Percentiles rank a stretch among this genome's conserved stretches.
Conservation (phyloP, 164 flowering plant genomes). For the Annona squamosa region DNA sequence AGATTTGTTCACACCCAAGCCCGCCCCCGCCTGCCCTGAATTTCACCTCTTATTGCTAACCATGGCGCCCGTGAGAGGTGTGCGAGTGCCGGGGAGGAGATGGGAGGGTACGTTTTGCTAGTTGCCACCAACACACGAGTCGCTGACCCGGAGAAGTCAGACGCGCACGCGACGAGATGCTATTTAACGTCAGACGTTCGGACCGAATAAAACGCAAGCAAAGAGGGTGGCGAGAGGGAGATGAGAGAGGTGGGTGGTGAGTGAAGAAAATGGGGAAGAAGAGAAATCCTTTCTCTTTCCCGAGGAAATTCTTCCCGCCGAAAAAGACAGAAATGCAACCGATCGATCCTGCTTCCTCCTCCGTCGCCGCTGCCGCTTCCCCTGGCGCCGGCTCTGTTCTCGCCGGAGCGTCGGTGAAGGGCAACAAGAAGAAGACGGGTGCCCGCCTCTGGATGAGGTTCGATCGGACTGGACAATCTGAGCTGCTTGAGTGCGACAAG, state of each 20-base stretch:
- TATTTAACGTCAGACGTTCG: background rate
- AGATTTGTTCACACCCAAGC: no score
- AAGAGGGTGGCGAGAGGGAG: background rate
- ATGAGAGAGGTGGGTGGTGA: background rate
- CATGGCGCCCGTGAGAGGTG: no score
- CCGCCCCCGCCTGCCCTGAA: no score
- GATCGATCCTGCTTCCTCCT: background rate
- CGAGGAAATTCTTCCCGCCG: conserved; percentile 7
- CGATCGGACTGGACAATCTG: conserved; percentile 60
- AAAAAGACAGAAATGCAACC: conserved; percentile 15
- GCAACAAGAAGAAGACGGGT: conserved; percentile 81
- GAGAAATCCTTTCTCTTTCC: conserved; percentile 9
- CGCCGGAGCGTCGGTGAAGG: background rate
- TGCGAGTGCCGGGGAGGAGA: no score
- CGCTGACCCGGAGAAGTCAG: no score
- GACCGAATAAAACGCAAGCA: no score
- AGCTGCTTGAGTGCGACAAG: conserved; percentile 77
- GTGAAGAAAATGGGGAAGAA: conserved; percentile 5
- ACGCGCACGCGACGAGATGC: background rate
- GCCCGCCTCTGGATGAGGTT: conserved; percentile 84
- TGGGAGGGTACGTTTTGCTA: no score
- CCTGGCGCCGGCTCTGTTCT: background rate
- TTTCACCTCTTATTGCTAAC: no score
- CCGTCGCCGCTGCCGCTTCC: background rate
- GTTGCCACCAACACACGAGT: no score